Evolutionary conservation across 768 basidiomycete genomes (phyloP), one percentile per base, ranked within the genome.

Genomic region (Kwoniella sp.): DNA sequence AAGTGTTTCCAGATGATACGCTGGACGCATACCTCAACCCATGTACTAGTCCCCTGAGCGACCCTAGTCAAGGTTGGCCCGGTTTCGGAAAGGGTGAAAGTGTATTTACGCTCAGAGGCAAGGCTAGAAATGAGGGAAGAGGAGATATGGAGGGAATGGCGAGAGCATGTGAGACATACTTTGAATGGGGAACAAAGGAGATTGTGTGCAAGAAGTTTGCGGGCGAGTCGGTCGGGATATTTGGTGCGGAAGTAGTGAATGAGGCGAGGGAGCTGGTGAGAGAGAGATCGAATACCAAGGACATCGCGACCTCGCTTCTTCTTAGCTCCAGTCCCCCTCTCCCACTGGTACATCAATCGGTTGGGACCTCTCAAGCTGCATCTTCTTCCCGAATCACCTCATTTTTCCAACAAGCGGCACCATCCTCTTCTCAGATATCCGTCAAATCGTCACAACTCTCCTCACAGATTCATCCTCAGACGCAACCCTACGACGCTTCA

Each of bases 161-260:
- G 0, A 85, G 82, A 10, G 83, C 88, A 2, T 94, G 92, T 81
- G 93, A 96, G 78, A 83, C 87, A 51, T 89, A 88, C 76, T 95
- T 95, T 66, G 92, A 94, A 75, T 96, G 92, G 92, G 92, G 92
- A 0, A 87, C 90, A 54, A 87, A 84, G 70, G 88, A 91, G 52
- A 83, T 86, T 1, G 90, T 95, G 59, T 84, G 90, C 68, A 90
- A 90, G 68, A 87, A 91, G 12, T 92, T 94, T 74, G 83, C 68
- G 15, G 59, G 70, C 1, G 74, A 90, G 72, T 90, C 87, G 0
- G 85, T 91, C 2, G 84, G 72, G 1, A 25, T 93, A 19, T 96
- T 92, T 89, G 86, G 86, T 17, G 86, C 87, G 0, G 85, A 86
- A 12, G 84, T 90, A 8, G 81, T 90, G 55, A 84, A 90, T 37